Evolutionary conservation across 75 land plant species (phyloP).

Genomic region (Sequoia sempervirens): DNA sequence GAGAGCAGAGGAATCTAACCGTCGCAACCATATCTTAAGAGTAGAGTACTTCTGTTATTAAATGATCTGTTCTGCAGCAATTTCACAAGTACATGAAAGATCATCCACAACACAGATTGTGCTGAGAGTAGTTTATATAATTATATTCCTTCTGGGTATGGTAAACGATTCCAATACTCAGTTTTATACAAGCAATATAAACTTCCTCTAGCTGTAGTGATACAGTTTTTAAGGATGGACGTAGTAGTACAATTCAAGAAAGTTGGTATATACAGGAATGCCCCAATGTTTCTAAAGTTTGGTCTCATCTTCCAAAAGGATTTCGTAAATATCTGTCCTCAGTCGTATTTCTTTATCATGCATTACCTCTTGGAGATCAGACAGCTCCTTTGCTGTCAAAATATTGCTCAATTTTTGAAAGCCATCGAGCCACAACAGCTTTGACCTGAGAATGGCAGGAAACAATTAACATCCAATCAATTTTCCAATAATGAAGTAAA

Average conservation of each 20-base stretch:
- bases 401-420: constrained; percentile 62
- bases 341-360: constrained; percentile 87
- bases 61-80: not conserved
- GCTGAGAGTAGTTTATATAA: not conserved
- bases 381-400: constrained; percentile 77
- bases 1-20: not conserved
- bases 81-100: not conserved
- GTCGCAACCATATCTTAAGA: not conserved
- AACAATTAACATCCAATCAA: not conserved
- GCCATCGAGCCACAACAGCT: constrained; percentile 94
- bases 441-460: constrained; percentile 58
- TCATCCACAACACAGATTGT: not conserved
- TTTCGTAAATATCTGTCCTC: constrained; percentile 96
- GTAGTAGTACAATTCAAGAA: not conserved
- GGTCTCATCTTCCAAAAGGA: constrained; percentile 80
- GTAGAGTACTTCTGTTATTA: not conserved
- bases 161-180: not conserved
- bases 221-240: not conserved
- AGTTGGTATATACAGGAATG: not conserved
- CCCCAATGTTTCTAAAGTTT: not conserved
- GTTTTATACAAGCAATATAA: not conserved
- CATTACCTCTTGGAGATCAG: constrained; percentile 98
- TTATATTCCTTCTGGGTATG: not conserved
- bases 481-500: not conserved
- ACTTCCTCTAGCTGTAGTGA: not conserved